Conservation (phyloP, 2,329 filamentous ascomycete species). For the Fusarium tuaranense region DNA sequence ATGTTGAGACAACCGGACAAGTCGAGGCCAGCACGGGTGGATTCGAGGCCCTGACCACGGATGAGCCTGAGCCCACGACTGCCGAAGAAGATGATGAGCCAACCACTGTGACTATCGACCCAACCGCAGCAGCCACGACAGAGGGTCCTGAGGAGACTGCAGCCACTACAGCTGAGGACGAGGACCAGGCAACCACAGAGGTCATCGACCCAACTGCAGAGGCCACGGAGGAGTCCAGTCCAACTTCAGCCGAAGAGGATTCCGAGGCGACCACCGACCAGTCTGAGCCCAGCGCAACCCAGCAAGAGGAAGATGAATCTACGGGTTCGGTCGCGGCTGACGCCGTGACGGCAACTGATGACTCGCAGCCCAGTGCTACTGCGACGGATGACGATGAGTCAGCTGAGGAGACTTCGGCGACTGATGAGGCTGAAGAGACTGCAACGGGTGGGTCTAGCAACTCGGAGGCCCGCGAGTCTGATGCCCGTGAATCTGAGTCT, state of each 20-base stretch:
- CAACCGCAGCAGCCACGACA: not conserved
- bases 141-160: slow-evolving; percentile 5
- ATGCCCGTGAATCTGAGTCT: slow-evolving; percentile 28
- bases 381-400: slow-evolving; percentile 4
- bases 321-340: not conserved
- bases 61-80: slow-evolving; percentile 1
- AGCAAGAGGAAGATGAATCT: not conserved
- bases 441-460: slow-evolving; percentile 32
- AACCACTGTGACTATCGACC: not conserved
- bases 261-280: no score
- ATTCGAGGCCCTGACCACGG: slow-evolving; percentile 37
- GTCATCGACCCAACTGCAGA: slow-evolving; percentile 2
- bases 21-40: slow-evolving; percentile 33
- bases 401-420: slow-evolving; percentile 9
- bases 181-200: not conserved
- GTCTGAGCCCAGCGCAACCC: not conserved
- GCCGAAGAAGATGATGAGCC: slow-evolving; percentile 7
- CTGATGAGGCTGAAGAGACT: slow-evolving; percentile 32
- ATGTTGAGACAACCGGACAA: slow-evolving; percentile 44
- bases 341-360: slow-evolving; percentile 12
- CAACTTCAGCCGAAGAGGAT: no score
- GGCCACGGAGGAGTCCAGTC: not conserved
- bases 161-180: slow-evolving; percentile 14
- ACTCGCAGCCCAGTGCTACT: slow-evolving; percentile 20
- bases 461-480: slow-evolving; percentile 35